Evolutionary conservation across 139 green algal species (phyloP).

Genomic region (Chlorella sp.): DNA sequence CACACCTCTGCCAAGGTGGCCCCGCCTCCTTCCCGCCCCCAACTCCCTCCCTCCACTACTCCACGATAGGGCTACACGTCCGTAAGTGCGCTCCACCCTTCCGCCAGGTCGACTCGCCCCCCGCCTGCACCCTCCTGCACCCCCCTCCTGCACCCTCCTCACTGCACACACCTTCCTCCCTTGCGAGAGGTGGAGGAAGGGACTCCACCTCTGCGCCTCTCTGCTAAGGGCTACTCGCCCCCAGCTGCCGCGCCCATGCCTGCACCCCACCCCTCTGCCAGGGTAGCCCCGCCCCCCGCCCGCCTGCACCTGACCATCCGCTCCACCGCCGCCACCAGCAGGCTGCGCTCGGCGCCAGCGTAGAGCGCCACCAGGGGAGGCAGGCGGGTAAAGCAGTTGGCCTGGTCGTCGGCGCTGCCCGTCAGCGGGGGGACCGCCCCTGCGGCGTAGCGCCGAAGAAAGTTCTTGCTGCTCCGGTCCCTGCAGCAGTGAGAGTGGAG

Average conservation of each 20-base stretch:
- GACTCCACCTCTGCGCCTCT: no score
- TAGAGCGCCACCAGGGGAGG: conserved; percentile 56
- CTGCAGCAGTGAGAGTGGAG: background rate
- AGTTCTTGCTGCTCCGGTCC: conserved; percentile 46
- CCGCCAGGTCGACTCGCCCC: no score
- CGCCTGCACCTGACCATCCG: conserved; percentile 36
- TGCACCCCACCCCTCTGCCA: background rate
- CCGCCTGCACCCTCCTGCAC: no score
- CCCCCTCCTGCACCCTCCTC: no score
- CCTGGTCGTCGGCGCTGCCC: conserved; percentile 60
- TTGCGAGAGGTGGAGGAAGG: no score
- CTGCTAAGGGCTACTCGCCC: no score
- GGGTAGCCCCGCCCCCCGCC: background rate
- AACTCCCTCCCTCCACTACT: no score
- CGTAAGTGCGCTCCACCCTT: no score
- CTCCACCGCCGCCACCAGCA: conserved; percentile 19
- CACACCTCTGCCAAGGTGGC: background rate
- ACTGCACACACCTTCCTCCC: no score
- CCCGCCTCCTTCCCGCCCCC: no score
- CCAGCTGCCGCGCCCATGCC: no score
- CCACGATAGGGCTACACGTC: no score
- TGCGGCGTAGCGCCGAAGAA: conserved; percentile 57
- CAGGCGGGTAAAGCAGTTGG: conserved; percentile 59
- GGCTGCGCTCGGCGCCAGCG: background rate
- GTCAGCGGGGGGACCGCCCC: conserved; percentile 53